Evolutionary conservation across 192 early-diverging fungal genomes (phyloP).

Genomic region (Rhizophagus sp.): DNA sequence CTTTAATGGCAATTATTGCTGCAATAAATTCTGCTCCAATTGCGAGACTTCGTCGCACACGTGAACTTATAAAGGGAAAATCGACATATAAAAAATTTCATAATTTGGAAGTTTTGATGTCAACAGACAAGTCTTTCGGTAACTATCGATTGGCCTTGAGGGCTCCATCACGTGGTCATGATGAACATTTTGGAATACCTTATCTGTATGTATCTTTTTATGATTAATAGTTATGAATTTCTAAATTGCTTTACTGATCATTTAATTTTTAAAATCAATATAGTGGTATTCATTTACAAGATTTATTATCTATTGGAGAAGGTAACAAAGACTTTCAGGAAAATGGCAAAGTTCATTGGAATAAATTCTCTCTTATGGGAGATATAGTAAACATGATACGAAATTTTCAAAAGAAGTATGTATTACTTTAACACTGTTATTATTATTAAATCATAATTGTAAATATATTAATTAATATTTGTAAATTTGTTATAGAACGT

Average conservation of each 20-base stretch:
- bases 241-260: neutral
- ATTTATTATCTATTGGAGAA: slow-evolving; percentile 73
- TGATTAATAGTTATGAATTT: no score
- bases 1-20: slow-evolving; percentile 73
- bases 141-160: slow-evolving; percentile 65
- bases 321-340: slow-evolving; percentile 62
- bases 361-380: slow-evolving; percentile 71
- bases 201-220: slow-evolving; percentile 61
- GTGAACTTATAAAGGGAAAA: slow-evolving; percentile 48
- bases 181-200: slow-evolving; percentile 67
- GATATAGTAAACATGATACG: slow-evolving; percentile 62
- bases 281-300: slow-evolving; percentile 70
- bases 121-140: slow-evolving; percentile 58
- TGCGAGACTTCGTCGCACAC: slow-evolving; percentile 63
- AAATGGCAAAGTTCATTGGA: slow-evolving; percentile 70
- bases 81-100: slow-evolving; percentile 54
- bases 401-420: slow-evolving; percentile 53
- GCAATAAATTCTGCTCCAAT: slow-evolving; percentile 69
- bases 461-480: neutral
- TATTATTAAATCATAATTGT: neutral
- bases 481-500: slow-evolving; percentile 14
- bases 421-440: neutral
- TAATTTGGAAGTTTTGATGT: slow-evolving; percentile 69
- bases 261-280: neutral
- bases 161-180: slow-evolving; percentile 19